Evolutionary conservation across 495 filamentous ascomycete genomes (phyloP).

Genomic region (Penicillium flavigenum): DNA sequence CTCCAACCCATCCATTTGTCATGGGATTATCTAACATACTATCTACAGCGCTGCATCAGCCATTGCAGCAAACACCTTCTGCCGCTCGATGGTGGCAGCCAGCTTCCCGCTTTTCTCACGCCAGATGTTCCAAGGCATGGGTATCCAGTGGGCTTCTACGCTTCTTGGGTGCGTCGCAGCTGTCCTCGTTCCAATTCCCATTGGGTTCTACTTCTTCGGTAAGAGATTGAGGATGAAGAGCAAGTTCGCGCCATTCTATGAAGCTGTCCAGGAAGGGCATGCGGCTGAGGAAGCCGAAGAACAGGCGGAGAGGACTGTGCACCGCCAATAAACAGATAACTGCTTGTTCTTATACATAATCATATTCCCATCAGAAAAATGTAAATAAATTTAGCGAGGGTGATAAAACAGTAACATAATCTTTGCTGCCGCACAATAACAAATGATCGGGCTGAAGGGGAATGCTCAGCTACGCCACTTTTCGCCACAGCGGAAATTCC

Average conservation of each 20-base stretch:
- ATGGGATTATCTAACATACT: conserved; percentile 7
- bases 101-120: conserved; percentile 78
- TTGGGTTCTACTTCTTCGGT: conserved; percentile 42
- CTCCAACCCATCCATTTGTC: not conserved
- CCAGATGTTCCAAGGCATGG: conserved; percentile 76
- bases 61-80: conserved; percentile 86
- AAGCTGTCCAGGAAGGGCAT: conserved; percentile 26
- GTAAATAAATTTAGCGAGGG: not conserved
- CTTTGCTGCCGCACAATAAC: no score
- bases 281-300: conserved; percentile 17
- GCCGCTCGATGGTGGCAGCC: conserved; percentile 71
- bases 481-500: no score
- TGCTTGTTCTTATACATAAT: conserved; percentile 4
- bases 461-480: no score
- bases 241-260: conserved; percentile 56
- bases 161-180: conserved; percentile 72
- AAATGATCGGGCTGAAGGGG: no score
- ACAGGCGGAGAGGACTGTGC: conserved; percentile 14
- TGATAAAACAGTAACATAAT: no score
- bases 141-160: conserved; percentile 75
- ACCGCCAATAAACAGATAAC: not conserved
- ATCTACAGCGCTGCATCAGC: conserved; percentile 66
- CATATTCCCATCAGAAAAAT: conserved; percentile 1
- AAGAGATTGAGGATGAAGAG: conserved; percentile 35
- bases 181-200: conserved; percentile 69